Evolutionary conservation across 305 asterid species (phyloP).

Genomic region (Rubia peregrina): DNA sequence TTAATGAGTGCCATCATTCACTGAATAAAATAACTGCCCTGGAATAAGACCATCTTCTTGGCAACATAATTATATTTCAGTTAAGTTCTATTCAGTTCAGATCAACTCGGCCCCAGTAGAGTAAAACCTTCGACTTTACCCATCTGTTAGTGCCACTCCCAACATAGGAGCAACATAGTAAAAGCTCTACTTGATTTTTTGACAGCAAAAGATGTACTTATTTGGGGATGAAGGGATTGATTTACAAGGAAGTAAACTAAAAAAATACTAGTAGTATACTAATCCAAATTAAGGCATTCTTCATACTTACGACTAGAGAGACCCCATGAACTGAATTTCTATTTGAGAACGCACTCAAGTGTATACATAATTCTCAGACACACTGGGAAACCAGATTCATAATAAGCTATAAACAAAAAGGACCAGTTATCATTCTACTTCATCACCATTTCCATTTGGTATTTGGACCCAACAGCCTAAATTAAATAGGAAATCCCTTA

Average conservation of each 20-base stretch:
- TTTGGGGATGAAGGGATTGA: too few relatives aligned
- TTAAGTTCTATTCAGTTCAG: background rate
- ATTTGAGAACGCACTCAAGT: slow-evolving; percentile 13
- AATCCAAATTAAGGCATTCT: background rate
- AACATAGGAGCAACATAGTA: background rate
- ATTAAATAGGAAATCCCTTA: background rate
- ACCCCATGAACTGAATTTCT: background rate
- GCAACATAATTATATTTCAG: background rate
- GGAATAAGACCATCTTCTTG: background rate
- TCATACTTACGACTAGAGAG: background rate
- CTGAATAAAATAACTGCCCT: background rate
- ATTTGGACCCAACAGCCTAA: background rate
- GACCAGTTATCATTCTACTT: slow-evolving; percentile 1
- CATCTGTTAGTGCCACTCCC: background rate
- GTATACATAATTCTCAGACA: slow-evolving; percentile 22
- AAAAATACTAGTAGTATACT: too few relatives aligned
- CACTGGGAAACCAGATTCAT: slow-evolving; percentile 19
- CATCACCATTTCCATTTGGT: background rate
- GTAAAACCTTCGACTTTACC: background rate
- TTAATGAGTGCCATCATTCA: background rate
- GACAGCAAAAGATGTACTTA: too few relatives aligned
- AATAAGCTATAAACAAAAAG: slow-evolving; percentile 12
- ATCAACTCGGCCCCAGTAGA: background rate
- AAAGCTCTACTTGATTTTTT: background rate
- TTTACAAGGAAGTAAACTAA: too few relatives aligned